Base-by-base conservation (phyloP, 2,329 filamentous ascomycete species). In the Clonostachys rhizophaga region DNA sequence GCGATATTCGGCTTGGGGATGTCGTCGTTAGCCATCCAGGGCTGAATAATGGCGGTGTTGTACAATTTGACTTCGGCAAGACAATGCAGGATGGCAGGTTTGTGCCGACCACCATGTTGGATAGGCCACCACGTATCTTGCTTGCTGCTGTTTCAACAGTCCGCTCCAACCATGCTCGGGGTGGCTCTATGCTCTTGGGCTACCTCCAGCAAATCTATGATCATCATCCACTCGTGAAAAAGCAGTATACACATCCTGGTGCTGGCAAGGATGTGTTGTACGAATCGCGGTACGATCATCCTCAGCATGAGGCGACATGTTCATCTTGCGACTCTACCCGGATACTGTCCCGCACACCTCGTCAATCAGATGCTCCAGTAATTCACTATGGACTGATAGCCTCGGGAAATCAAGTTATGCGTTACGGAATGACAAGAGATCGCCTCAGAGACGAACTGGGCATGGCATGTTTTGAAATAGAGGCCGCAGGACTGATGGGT, bases 1-100 rank as follows among this genome's bases (percentile, higher is more conserved):
- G 53, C 3, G 65, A 69, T 49, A 69, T 69, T 12, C 60, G 66
- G 4, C 56, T 69, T n/a, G 66, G 66, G 1, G 63, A 69, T 50
- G 56, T 69, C 0, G 56, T 70, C 6, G 61, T 70, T 12, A 39
- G 36, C 36, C 0, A 57, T 60, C 2, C 61, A 55, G 47, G 36
- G 12, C 36, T 12, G 36, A 39, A 39, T 3, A 6, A 39, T 39
- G 51, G 34, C 2, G 48, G 47, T 16, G 52, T 56, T 3, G 49
- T 56, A 43, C 52, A 57, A n/a, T 53, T 55, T 17, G 54, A 55
- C 33, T 14, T 55, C 11, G 52, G 54, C 0, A 57, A 55, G 34
- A 47, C 50, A 5, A 20, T 52, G 7, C 10, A 47, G 12, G 43
- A 46, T 13, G 43, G 36, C 2, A 18, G 4, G 5, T 18, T 53